phyloP scores from a whole-genome alignment of 345 rosid species.

The Hevea brasiliensis region DNA sequence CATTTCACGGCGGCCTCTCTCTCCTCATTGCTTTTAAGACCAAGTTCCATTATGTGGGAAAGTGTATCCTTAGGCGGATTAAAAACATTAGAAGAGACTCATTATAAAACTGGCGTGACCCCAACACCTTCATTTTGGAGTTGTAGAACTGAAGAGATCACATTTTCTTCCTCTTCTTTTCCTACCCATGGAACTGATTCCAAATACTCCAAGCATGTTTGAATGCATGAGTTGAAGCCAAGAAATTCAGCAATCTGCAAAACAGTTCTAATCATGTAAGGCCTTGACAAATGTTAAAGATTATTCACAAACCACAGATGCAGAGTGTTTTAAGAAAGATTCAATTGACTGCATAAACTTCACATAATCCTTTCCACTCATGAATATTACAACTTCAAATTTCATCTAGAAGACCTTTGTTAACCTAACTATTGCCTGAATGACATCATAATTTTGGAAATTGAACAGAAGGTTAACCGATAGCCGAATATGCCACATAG shows the following conservation, averaged over 20 bases:
- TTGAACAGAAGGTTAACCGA: not conserved
- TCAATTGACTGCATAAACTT: not conserved
- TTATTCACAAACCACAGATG: not conserved
- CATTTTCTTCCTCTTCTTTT: slow-evolving; percentile 93
- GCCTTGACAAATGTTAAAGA: slow-evolving; percentile 4
- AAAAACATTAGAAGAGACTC: slow-evolving; percentile 61
- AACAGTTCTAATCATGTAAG: slow-evolving; percentile 8
- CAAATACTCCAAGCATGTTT: slow-evolving; percentile 79
- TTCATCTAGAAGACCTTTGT: not conserved
- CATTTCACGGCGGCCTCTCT: slow-evolving; percentile 89
- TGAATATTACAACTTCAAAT: not conserved
- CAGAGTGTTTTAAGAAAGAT: not conserved
- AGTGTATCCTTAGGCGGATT: slow-evolving; percentile 76
- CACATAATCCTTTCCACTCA: not conserved
- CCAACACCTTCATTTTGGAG: slow-evolving; percentile 71
- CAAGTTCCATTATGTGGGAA: slow-evolving; percentile 72
- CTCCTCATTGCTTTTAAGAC: slow-evolving; percentile 81
- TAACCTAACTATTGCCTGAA: not conserved
- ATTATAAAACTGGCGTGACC: slow-evolving; percentile 70
- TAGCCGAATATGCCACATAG: not conserved
- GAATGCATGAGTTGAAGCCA: slow-evolving; percentile 68
- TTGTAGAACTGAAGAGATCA: slow-evolving; percentile 64
- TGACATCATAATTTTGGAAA: not conserved
- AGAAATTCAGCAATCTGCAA: slow-evolving; percentile 73
- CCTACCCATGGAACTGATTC: slow-evolving; percentile 99